Evolutionary conservation across 2,329 filamentous ascomycete species (phyloP).

Genomic region (Lachnellula arida): DNA sequence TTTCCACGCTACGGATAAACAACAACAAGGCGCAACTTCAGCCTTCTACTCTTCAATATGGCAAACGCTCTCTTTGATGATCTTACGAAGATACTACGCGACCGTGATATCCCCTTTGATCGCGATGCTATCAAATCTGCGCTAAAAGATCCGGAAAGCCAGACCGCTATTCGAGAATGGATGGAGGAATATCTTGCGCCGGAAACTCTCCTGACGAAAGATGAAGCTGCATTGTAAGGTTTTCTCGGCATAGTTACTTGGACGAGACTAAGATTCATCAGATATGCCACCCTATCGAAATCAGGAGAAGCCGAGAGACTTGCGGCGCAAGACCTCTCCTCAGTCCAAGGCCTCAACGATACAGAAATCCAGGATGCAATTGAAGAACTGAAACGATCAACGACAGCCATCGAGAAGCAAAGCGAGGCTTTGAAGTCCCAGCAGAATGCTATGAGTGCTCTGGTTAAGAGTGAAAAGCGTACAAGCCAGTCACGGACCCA

Average conservation of each 20-base stretch:
- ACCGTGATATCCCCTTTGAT: conserved; percentile 29
- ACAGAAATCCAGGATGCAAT: conserved; percentile 58
- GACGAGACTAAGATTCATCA: conserved; percentile 26
- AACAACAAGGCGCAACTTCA: conserved; percentile 18
- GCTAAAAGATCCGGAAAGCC: conserved; percentile 21
- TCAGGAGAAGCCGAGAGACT: conserved; percentile 45
- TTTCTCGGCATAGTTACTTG: background rate
- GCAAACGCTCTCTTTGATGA: conserved; percentile 20
- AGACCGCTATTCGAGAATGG: conserved; percentile 40
- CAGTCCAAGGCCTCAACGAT: conserved; percentile 50
- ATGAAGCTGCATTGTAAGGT: conserved; percentile 50
- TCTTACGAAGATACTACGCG: conserved; percentile 24
- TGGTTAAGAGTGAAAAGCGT: conserved; percentile 42
- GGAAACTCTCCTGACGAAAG: conserved; percentile 49
- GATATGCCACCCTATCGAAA: conserved; percentile 46
- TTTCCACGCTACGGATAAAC: conserved; percentile 3
- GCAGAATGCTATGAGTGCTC: conserved; percentile 53
- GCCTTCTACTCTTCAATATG: conserved; percentile 21
- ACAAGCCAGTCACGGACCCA: conserved; percentile 32
- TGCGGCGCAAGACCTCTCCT: conserved; percentile 41
- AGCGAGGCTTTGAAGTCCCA: conserved; percentile 57
- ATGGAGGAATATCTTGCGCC: conserved; percentile 42
- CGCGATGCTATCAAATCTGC: conserved; percentile 25
- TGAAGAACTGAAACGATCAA: conserved; percentile 59
- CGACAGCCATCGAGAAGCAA: conserved; percentile 59